Percentiles rank a stretch among this genome's conserved stretches.
Conservation (phyloP, 306 rosid genomes). For the Mucuna pruriens region DNA sequence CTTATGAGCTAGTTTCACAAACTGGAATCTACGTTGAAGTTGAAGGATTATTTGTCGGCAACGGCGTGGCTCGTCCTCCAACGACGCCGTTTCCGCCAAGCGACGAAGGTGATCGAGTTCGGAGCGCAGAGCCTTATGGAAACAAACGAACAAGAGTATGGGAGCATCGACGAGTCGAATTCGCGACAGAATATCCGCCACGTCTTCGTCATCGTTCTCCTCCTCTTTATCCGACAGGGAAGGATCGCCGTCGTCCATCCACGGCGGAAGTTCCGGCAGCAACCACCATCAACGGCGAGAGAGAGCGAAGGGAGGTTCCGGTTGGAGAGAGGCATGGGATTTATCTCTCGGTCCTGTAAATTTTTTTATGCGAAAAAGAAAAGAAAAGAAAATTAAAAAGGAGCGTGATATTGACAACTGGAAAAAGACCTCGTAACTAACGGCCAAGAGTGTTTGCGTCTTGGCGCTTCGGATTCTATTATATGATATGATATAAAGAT, state of each 20-base stretch:
- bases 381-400: background rate
- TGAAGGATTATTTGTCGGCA: slow-evolving; percentile 42
- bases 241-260: slow-evolving; percentile 69
- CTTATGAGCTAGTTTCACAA: slow-evolving; percentile 66
- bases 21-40: slow-evolving; percentile 67
- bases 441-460: slow-evolving; percentile 32
- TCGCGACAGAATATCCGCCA: slow-evolving; percentile 30
- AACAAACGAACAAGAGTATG: slow-evolving; percentile 67
- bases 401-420: background rate
- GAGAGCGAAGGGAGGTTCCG: slow-evolving; percentile 39
- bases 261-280: slow-evolving; percentile 34
- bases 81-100: slow-evolving; percentile 49
- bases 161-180: slow-evolving; percentile 60
- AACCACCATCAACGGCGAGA: slow-evolving; percentile 63
- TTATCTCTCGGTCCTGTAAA: slow-evolving; percentile 35
- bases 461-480: slow-evolving; percentile 42
- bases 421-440: slow-evolving; percentile 47
- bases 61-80: slow-evolving; percentile 33
- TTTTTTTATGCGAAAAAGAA: slow-evolving; percentile 10
- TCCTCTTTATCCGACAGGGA: slow-evolving; percentile 42
- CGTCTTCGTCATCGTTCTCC: slow-evolving; percentile 38
- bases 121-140: slow-evolving; percentile 73
- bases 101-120: slow-evolving; percentile 65
- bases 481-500: slow-evolving; percentile 14
- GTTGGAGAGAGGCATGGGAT: slow-evolving; percentile 35